Evolutionary conservation across 2,329 filamentous ascomycete genomes (phyloP), one percentile per base, ranked within the genome.

Genomic region (Macrophomina tecta): DNA sequence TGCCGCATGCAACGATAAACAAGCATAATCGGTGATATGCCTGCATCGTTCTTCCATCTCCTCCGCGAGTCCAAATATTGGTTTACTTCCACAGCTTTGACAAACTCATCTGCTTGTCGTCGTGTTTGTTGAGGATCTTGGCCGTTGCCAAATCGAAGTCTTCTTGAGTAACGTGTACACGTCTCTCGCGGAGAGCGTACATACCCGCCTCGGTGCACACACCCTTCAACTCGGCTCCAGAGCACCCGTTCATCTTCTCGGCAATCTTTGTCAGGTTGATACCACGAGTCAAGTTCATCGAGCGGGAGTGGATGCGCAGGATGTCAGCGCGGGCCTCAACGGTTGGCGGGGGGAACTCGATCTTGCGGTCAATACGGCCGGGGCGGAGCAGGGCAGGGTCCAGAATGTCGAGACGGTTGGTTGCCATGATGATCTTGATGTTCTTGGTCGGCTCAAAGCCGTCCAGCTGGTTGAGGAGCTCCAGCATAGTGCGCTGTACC

Each of bases 381-480:
- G 95, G 95, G 73, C 95, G 90, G 72, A 99, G 86, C 52, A 99
- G 87, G 1, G 95, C 95, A 2, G 95, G 95, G 79, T 99, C 95
- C 55, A 99, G 88, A 70, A 99, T 98, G 75, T 99, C 95, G 70
- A 99, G 87, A 78, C 95, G 92, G 82, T 99, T 99, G 58, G 95
- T 99, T 65, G 95, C 95, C 94, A 99, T 99, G 83, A 99, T 97
- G 79, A 99, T 93, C 82, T 99, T 99, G 89, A 99, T 99, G 82
- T 98, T 98, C 85, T 99, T 99, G 55, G 94, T 98, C 5, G 95
- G 95, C 82, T 98, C 95, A 81, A 99, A 99, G 61, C 95, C 95
- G 78, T 99, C 95, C 68, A 99, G 88, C 84, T 99, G 95, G 83
- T 99, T 99, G 71, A 99, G 89, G 68, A 99, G 85, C 81, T 99